A percentile compares a stretch with the other conserved stretches of the same genome.
Evolutionary conservation across 305 asterid species (phyloP).

Genomic region (Ajuga reptans): DNA sequence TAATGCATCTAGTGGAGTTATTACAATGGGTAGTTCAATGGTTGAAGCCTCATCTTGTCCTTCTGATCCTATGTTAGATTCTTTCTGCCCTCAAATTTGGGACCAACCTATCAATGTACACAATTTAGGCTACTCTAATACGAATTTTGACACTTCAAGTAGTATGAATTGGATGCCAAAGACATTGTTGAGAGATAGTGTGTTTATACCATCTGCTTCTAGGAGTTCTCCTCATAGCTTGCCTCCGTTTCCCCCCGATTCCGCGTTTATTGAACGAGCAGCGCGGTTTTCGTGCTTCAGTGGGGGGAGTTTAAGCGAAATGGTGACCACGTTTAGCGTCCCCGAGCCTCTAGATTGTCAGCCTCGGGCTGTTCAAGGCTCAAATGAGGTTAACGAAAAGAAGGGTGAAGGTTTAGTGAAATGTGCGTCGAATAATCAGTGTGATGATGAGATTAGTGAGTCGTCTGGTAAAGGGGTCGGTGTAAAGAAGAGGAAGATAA

Average conservation of each 20-base stretch:
- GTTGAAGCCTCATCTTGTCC: slow-evolving; percentile 25
- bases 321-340: slow-evolving; percentile 36
- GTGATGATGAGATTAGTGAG: slow-evolving; percentile 51
- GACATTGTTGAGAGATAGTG: slow-evolving; percentile 39
- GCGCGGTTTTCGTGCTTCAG: slow-evolving; percentile 60
- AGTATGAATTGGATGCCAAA: slow-evolving; percentile 37
- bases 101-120: slow-evolving; percentile 38
- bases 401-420: slow-evolving; percentile 14
- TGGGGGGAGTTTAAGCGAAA: slow-evolving; percentile 46
- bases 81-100: slow-evolving; percentile 44
- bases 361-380: slow-evolving; percentile 29
- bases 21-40: slow-evolving; percentile 26
- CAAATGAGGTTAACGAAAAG: slow-evolving; percentile 34
- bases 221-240: slow-evolving; percentile 46
- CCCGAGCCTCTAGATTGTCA: slow-evolving; percentile 33
- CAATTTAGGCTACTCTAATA: slow-evolving; percentile 33
- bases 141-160: slow-evolving; percentile 22
- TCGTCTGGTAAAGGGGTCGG: slow-evolving; percentile 38
- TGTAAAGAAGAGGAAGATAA: slow-evolving; percentile 54
- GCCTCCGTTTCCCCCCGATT: slow-evolving; percentile 57
- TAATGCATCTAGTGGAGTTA: slow-evolving; percentile 26
- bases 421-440: slow-evolving; percentile 31
- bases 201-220: slow-evolving; percentile 36
- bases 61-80: slow-evolving; percentile 25
- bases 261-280: slow-evolving; percentile 58